Base-by-base conservation (phyloP, 2,329 filamentous ascomycete genomes). In the Podosphaera xanthii region DNA sequence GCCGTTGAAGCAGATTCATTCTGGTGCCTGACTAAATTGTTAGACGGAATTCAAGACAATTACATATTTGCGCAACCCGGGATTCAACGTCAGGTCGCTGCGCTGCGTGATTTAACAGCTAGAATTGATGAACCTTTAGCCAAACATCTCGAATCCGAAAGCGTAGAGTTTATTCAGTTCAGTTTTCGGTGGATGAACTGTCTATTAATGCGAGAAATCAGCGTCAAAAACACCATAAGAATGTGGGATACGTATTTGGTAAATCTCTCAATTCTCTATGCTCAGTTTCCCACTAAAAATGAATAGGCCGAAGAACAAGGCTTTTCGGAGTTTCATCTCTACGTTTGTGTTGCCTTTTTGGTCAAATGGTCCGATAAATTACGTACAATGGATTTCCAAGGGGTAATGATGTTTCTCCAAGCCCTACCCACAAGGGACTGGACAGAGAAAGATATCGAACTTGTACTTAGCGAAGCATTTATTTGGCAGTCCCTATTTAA, bases 241-340 rank as follows among this genome's bases (percentile, higher is more conserved):
- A 98, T 98, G 92, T 98, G 92, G 92, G 92, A 98, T 71, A 98
- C 92, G 34, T 98, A 98, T 73, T 80, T 98, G 74, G 91, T 96
- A 75, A 69, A 82, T 72, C 46, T 9, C 31, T 33, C 22, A 42
- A 12, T 9, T 35, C 8, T 6, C 7, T 36, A 42, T 22, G 22
- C 8, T 6, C 4, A 35, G 6, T 30, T 2, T 44, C n/a, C 53
- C n/a, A 44, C 57, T 64, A 60, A 64, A n/a, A 50, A 35, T 42
- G 12, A 44, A 14, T 64, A 97, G 91, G 89, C 92, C 56, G 94
- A 98, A 76, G 92, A 97, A 68, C 89, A 96, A 73, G 94, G 92
- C 56, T 98, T 98, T 72, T 96, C 91, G 2, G 88, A 94, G 68
- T 98, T 98, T 70, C 92, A 98, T 70, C 80, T 98, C 61, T 98